Evolutionary conservation across 192 early-diverging fungal genomes (phyloP), one percentile per base, ranked within the genome.

Genomic region (Phlyctochytrium bullatum): DNA sequence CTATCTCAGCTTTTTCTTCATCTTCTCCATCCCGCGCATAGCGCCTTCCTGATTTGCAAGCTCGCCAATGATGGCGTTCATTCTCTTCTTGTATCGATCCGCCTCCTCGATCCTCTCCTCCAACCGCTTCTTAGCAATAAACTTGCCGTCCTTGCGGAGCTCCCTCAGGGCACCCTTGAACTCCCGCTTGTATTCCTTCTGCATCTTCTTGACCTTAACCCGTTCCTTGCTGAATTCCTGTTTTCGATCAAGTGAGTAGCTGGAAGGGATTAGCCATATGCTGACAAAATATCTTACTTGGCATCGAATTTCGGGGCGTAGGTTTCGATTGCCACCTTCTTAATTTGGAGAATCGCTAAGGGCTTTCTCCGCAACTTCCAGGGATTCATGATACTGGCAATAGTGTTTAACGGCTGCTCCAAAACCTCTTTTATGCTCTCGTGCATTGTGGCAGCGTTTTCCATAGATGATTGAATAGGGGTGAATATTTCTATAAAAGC

Each of bases 161-260:
- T 99, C 97, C 27, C 97, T 88, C 51, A 94, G 85, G 25, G 95
- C 95, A 17, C 96, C 94, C 73, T 97, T 93, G 74, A 86, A 85
- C 73, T 99, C 97, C 79, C 91, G 90, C 79, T 93, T 95, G 76
- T 92, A 83, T 78, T 94, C 89, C 6, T 84, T 72, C 32, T 90
- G 76, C 57, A 96, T 76, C 76, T 97, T 97, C 59, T 86, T 77
- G 29, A 76, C 67, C 75, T 93, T 84, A 60, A 83, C 83, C 52
- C 89, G 88, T 32, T 89, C 88, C 53, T 86, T 78, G 73, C 95
- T 88, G 24, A 89, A 86, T 72, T 95, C 92, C 40, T 27, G 36
- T 34, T 78, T 76, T 47, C 80, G 79, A 61, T 98, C 96, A 59
- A 95, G 63, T 24, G 91, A 97, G 77, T 98, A 98, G 56, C 81